Percentiles rank a stretch among this genome's conserved stretches.
Evolutionary conservation across 2,329 filamentous ascomycete species (phyloP).

Genomic region (Calonectria multiphialidica): DNA sequence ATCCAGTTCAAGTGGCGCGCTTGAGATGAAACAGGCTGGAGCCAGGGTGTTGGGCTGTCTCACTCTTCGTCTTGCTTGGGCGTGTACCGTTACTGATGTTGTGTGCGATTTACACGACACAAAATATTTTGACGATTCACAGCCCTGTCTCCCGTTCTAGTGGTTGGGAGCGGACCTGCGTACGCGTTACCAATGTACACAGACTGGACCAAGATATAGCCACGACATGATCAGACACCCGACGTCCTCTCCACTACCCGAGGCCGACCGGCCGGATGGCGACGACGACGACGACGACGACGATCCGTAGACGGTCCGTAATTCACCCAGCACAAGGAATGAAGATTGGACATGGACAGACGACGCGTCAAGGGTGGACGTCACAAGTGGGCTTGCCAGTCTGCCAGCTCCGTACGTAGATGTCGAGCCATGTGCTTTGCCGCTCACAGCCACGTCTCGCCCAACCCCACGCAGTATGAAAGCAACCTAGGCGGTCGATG

Average conservation of each 20-base stretch:
- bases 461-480: slow-evolving; percentile 19
- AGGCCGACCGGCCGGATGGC: slow-evolving; percentile 6
- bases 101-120: neutral
- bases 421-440: slow-evolving; percentile 9
- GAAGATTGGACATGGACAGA: slow-evolving; percentile 13
- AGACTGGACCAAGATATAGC: slow-evolving; percentile 9
- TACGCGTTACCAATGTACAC: slow-evolving; percentile 11
- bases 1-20: slow-evolving; percentile 26
- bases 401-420: neutral
- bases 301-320: neutral
- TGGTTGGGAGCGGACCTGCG: slow-evolving; percentile 12
- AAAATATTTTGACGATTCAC: slow-evolving; percentile 3
- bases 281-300: slow-evolving; percentile 7
- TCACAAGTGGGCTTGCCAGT: slow-evolving; percentile 28
- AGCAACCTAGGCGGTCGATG: slow-evolving; percentile 28
- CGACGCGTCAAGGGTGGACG: slow-evolving; percentile 31
- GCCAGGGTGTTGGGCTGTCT: slow-evolving; percentile 28
- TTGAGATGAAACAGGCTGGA: slow-evolving; percentile 38
- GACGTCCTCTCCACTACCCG: neutral
- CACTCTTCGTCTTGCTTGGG: neutral
- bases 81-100: neutral
- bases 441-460: slow-evolving; percentile 23
- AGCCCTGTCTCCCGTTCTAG: neutral
- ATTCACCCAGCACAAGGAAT: slow-evolving; percentile 9
- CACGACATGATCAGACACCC: slow-evolving; percentile 12